Base-by-base conservation (phyloP, 1,284 basidiomycete genomes). In the Ustilago xerochloae region DNA sequence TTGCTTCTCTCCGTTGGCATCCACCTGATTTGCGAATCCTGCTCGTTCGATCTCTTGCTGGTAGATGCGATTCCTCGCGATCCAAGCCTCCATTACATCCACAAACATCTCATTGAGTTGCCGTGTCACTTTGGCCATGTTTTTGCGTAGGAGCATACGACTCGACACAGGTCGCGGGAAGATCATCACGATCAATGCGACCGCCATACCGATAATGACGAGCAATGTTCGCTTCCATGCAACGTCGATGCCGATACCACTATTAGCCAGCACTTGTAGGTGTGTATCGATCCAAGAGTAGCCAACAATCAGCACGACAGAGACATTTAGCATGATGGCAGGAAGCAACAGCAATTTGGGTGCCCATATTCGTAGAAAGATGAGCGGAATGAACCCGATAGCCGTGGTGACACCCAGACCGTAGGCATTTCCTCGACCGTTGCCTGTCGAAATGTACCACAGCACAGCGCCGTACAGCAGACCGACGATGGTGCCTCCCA, bases 311-410 rank as follows among this genome's bases (percentile, higher is more conserved):
- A 81, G 54, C 24, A 87, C 87, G 13, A 88, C 84, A 0, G 92
- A 93, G 1, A 93, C 89, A 63, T 90, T 89, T 67, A 90, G 89
- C 58, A 95, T 90, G 54, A 93, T 87, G 26, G 73, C 83, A 57
- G 90, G 89, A 29, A 88, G 89, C 86, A 93, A 89, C 0, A 90
- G 89, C 4, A 90, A 88, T 12, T 89, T 89, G 0, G 92, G 91
- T 87, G 89, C 91, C 83, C 93, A 91, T 16, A 93, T 81, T n/a
- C 91, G 87, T 28, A 88, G 78, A 53, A 85, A 83, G 85, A 85
- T 75, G 7, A 88, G 90, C 15, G 79, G 61, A 0, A 92, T 91
- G 75, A 91, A 92, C 33, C 87, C 88, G 7, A 93, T 88, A 1
- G 89, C 90, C 28, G 88, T 88, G 0, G 90, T 88, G 0, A 89